Base-by-base conservation (phyloP, 495 filamentous ascomycete species). In the Aspergillus ellipticus region DNA sequence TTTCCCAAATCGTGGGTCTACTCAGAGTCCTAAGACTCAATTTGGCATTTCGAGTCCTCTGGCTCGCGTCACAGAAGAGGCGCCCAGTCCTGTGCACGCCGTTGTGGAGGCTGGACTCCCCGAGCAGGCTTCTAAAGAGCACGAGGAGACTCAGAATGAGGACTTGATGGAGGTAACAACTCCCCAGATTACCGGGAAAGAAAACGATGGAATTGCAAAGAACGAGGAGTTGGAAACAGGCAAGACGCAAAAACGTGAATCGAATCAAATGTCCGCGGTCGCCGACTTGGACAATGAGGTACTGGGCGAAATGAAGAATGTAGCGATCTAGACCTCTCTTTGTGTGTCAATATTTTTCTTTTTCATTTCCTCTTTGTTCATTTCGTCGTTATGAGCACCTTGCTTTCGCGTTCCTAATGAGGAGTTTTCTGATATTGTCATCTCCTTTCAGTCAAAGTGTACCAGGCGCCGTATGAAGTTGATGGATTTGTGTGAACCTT, bases 251-350 rank as follows among this genome's bases (percentile, higher is more conserved):
- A 71, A 72, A 51, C 59, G 49, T 24, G 69, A 65, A 29, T 69
- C 65, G 4, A 55, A 66, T 10, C 56, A 61, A 24, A 66, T 60
- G 35, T 53, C 72, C 20, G 62, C 69, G 29, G 55, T 57, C 43
- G 56, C 55, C 51, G 58, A 52, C 28, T 61, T 72, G 53, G 73
- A 76, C 48, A 64, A 66, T 11, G 74, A 76, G 58, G 71, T 76
- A 54, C 64, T 78, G 15, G 76, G 78, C 50, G 79, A 80, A 51
- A 80, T 82, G 79, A 82, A 82, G 66, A 82, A 76, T 61, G 78
- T 82, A 56, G 75, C 78, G 35, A 81, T 82, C 56, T 82, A 74
- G 65, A 58, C 46, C 49, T 6, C 48, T 42, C 28, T 42, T 33
- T 20, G 21, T 16, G 54, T 11, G 42, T 42, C 21, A 55, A 43